These are phyloP conservation scores for Tolypocladium ovalisporum DNA, from an alignment of 2,329 filamentous ascomycete genomes.

Conservation along the genomic window DNA sequence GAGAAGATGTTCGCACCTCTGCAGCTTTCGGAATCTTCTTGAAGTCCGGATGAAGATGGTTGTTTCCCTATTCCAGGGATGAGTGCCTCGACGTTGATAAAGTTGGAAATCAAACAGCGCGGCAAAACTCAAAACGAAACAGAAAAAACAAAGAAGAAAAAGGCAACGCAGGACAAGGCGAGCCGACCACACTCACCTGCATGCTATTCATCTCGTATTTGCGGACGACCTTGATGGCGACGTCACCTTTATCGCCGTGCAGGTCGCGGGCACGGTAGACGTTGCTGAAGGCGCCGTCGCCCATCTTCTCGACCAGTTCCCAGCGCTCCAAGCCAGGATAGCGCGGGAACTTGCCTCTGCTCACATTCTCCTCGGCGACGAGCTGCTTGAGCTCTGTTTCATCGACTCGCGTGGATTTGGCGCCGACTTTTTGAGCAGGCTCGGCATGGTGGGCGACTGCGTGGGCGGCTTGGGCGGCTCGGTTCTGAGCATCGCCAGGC, in stretches of 20 bases:
- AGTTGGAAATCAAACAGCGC: conserved; percentile 15
- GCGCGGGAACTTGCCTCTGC: conserved; percentile 70
- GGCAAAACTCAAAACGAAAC: conserved; percentile 7
- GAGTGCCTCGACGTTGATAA: conserved; percentile 44
- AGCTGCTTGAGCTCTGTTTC: conserved; percentile 72
- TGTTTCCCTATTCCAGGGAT: conserved; percentile 59
- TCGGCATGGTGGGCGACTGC: conserved; percentile 52
- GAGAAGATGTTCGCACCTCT: conserved; percentile 67
- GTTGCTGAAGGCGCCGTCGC: conserved; percentile 96
- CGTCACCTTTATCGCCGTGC: conserved; percentile 61
- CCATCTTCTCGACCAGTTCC: conserved; percentile 91
- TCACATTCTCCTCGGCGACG: conserved; percentile 84
- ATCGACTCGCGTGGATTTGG: conserved; percentile 28
- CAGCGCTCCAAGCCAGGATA: conserved; percentile 47
- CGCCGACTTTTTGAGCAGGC: conserved; percentile 35
- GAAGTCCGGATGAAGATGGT: conserved; percentile 92
- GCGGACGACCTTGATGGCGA: conserved; percentile 96
- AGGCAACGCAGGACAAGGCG: conserved; percentile 4
- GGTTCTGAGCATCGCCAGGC: conserved; percentile 50
- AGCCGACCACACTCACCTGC: conserved; percentile 64
- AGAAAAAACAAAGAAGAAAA: conserved; percentile 7
- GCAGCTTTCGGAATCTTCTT: conserved; percentile 90
- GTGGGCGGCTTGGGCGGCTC: conserved; percentile 57
- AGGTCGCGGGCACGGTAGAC: conserved; percentile 82
- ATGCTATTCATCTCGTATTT: conserved; percentile 98